Percentiles rank a stretch among this genome's conserved stretches.
Evolutionary conservation across 2,329 filamentous ascomycete species (phyloP).

Genomic region (Verticillium isaacii): DNA sequence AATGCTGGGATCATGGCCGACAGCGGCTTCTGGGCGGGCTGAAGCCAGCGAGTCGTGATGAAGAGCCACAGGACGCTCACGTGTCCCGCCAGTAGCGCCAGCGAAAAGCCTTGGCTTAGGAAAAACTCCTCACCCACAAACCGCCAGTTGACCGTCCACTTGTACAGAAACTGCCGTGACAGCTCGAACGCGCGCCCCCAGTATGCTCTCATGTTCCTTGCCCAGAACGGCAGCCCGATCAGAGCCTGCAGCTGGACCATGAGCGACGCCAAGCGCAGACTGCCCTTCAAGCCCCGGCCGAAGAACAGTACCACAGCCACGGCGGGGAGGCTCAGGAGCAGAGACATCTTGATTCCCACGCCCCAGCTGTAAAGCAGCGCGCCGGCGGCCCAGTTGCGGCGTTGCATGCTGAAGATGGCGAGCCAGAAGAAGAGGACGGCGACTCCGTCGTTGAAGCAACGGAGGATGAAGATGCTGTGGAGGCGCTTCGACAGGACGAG

Average conservation of each 20-base stretch:
- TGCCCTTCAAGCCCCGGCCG: constrained; percentile 60
- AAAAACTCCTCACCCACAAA: constrained; percentile 85
- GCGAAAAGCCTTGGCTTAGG: constrained; percentile 62
- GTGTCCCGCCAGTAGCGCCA: constrained; percentile 63
- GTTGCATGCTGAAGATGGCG: constrained; percentile 75
- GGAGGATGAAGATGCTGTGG: constrained; percentile 87
- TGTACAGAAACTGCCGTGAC: constrained; percentile 85
- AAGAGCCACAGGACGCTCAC: constrained; percentile 62
- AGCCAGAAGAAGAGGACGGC: constrained; percentile 79
- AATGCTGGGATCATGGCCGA: constrained; percentile 45
- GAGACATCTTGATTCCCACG: constrained; percentile 91
- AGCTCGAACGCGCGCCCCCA: constrained; percentile 83
- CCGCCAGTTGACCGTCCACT: constrained; percentile 99
- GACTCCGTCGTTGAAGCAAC: constrained; percentile 95
- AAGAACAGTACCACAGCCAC: constrained; percentile 73
- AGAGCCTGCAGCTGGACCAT: constrained; percentile 75
- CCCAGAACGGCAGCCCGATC: constrained; percentile 63
- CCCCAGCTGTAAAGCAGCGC: constrained; percentile 71
- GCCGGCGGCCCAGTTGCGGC: constrained; percentile 67
- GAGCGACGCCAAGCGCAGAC: constrained; percentile 63
- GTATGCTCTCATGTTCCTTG: constrained; percentile 65
- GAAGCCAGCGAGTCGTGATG: constrained; percentile 64
- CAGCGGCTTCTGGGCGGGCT: constrained; percentile 57
- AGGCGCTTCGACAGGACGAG: constrained; percentile 86
- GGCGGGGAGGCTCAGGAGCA: constrained; percentile 78